Base-by-base conservation (phyloP, 2,329 filamentous ascomycete species). In the Calonectria montana region DNA sequence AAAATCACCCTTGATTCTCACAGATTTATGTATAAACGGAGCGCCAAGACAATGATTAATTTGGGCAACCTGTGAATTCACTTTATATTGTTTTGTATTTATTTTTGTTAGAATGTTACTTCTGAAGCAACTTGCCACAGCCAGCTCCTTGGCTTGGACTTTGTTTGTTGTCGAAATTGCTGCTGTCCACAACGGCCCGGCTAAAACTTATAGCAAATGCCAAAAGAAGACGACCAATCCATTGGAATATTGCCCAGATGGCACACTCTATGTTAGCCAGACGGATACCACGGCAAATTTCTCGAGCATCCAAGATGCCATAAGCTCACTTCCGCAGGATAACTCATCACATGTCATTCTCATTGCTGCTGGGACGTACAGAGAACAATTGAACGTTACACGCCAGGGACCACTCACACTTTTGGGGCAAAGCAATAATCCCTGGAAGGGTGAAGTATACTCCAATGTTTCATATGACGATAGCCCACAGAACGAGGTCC, bases 311-410 rank as follows among this genome's bases (percentile, higher is more conserved):
- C 82, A 84, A 71, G 76, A 79, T 39, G 84, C 84, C 21, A 84
- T 86, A 57, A 72, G 78, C 21, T 85, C 83, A 12, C 73, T 85
- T 4, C 79, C 81, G 0, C 79, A 83, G 37, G 77, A 72, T 29
- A 55, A 43, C 15, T 67, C 66, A 23, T 35, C 69, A 6, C 41
- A 53, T 15, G 35, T 64, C 25, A 92, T 93, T 75, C 85, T 93
- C 25, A 87, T 93, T 62, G 86, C 87, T 0, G 85, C 90, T 0
- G 91, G 91, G 1, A 87, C 84, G 74, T 93, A 93, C 77, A 88
- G 84, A 2, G 91, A 92, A 77, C 90, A 92, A 81, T 81, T 93
- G 76, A 93, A 93, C 75, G 85, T 93, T 70, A 93, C 91, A 12
- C 89, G 91, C 2, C 81, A 84, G 0, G 90, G 88, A 0, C 90